Conservation (phyloP, 2,329 filamentous ascomycete genomes). For the Trichoderma sp. region DNA sequence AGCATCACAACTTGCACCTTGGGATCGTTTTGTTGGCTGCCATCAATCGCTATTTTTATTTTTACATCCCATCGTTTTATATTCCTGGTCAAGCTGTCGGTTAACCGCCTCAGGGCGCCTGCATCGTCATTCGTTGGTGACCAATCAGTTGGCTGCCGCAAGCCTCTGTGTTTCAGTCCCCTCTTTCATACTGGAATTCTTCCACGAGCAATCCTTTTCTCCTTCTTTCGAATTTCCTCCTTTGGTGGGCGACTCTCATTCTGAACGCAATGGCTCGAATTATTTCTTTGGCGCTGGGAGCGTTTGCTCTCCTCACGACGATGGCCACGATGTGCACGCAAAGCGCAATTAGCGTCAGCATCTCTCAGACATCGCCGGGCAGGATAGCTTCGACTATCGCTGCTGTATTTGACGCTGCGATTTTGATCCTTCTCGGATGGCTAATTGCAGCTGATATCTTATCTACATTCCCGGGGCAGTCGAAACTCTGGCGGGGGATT, state of each 20-base stretch:
- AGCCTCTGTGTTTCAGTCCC: constrained; percentile 5
- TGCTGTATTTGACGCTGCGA: constrained; percentile 31
- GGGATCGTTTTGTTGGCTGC: neutral
- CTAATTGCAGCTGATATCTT: constrained; percentile 36
- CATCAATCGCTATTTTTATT: neutral
- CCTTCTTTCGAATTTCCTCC: neutral
- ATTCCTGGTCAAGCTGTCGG: neutral
- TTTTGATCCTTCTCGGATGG: constrained; percentile 29
- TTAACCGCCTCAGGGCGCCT: neutral
- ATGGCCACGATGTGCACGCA: constrained; percentile 24
- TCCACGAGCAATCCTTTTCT: neutral
- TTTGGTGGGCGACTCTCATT: neutral
- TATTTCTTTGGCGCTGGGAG: constrained; percentile 14
- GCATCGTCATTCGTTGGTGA: neutral
- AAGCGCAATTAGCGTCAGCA: constrained; percentile 21
- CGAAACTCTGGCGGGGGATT: constrained; percentile 27
- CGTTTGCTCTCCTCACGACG: constrained; percentile 25
- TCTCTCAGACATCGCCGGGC: constrained; percentile 10
- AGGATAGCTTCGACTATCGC: constrained; percentile 28
- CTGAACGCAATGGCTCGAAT: constrained; percentile 10
- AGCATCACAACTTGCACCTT: neutral
- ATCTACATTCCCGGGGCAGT: constrained; percentile 26
- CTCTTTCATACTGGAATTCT: constrained; percentile 8
- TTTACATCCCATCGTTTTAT: neutral
- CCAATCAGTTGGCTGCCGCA: constrained; percentile 1